These are phyloP conservation scores for Colletotrichum kahawae DNA, from an alignment of 2,329 filamentous ascomycete species.

Conservation along the genomic window DNA sequence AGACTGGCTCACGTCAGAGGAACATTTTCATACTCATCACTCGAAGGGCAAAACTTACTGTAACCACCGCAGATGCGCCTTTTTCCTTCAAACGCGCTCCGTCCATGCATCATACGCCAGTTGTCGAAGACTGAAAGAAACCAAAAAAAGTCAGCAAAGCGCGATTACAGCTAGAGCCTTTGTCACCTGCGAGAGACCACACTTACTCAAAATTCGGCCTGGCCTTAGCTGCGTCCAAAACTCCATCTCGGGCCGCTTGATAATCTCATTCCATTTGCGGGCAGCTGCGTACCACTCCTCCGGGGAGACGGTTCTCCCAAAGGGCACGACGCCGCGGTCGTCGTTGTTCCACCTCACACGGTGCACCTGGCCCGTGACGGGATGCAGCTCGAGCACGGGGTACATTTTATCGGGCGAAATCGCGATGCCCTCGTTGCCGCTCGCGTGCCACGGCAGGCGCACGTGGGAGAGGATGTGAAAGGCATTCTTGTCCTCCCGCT, in stretches of 20 bases:
- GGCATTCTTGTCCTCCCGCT: slow-evolving; percentile 54
- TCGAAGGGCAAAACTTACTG: slow-evolving; percentile 61
- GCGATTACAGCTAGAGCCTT: not conserved
- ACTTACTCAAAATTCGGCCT: slow-evolving; percentile 76
- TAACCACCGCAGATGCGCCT: slow-evolving; percentile 92
- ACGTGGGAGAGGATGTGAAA: slow-evolving; percentile 63
- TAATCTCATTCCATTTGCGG: slow-evolving; percentile 71
- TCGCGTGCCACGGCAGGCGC: slow-evolving; percentile 80
- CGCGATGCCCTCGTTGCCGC: slow-evolving; percentile 82
- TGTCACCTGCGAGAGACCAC: not conserved
- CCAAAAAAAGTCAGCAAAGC: slow-evolving; percentile 20
- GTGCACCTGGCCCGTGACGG: slow-evolving; percentile 35
- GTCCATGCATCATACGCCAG: slow-evolving; percentile 90
- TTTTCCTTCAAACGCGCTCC: slow-evolving; percentile 81
- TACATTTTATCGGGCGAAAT: slow-evolving; percentile 75
- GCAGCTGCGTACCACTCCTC: slow-evolving; percentile 81
- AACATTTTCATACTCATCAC: not conserved
- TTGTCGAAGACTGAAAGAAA: slow-evolving; percentile 83
- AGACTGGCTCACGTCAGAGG: slow-evolving; percentile 55
- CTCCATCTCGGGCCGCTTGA: slow-evolving; percentile 69
- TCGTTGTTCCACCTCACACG: slow-evolving; percentile 94
- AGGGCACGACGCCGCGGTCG: slow-evolving; percentile 76
- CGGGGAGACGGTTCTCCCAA: slow-evolving; percentile 51
- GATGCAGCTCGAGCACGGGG: slow-evolving; percentile 72
- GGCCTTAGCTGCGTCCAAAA: slow-evolving; percentile 84